Conservation (phyloP, 2,329 filamentous ascomycete genomes). For the Phyllosticta citrichinensis region DNA sequence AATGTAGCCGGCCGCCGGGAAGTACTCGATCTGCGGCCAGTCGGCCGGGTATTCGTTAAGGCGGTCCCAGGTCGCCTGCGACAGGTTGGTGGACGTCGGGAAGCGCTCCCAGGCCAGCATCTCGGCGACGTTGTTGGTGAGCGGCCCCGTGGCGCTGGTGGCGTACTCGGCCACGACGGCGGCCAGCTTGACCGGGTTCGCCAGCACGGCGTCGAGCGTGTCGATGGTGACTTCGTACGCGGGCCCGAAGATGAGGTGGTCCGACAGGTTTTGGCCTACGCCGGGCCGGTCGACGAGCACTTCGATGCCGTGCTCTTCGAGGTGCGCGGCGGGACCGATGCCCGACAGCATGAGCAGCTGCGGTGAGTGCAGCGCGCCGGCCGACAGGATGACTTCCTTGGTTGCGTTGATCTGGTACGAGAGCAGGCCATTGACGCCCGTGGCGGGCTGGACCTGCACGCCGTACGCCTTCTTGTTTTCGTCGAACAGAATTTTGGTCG, state of each 20-base stretch:
- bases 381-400: constrained; percentile 36
- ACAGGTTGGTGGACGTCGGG: constrained; percentile 3
- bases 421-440: neutral
- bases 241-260: constrained; percentile 17
- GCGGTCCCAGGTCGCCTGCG: constrained; percentile 4
- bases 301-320: constrained; percentile 15
- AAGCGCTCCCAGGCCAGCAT: constrained; percentile 18
- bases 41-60: constrained; percentile 9
- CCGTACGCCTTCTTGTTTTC: constrained; percentile 17
- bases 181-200: constrained; percentile 10
- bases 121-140: constrained; percentile 17
- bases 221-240: constrained; percentile 15
- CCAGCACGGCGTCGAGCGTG: constrained; percentile 15
- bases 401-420: constrained; percentile 18
- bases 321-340: constrained; percentile 19
- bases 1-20: constrained; percentile 16
- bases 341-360: constrained; percentile 31
- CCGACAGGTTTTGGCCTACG: constrained; percentile 25
- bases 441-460: constrained; percentile 12
- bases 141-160: constrained; percentile 11
- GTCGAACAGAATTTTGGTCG: constrained; percentile 27
- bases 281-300: constrained; percentile 16
- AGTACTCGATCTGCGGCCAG: constrained; percentile 19
- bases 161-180: constrained; percentile 15
- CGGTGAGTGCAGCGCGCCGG: constrained; percentile 34